phyloP scores from a whole-genome alignment of 371 early-diverging fungal species.

The Lichtheimia ornata region DNA sequence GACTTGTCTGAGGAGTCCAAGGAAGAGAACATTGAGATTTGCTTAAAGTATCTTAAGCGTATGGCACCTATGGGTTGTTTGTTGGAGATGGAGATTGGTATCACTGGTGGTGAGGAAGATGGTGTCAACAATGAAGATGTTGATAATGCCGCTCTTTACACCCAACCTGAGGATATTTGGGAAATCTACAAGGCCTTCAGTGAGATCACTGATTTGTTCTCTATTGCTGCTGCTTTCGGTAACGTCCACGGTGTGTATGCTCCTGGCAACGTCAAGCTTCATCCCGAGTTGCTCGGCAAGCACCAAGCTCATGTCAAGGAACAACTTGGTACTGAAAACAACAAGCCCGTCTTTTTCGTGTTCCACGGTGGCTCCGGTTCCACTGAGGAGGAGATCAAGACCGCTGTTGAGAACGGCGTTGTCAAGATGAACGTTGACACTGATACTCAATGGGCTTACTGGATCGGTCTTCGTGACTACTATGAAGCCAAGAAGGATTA shows the following conservation, averaged over 20 bases:
- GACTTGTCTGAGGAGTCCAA: conserved; percentile 91
- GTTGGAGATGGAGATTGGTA: conserved; percentile 95
- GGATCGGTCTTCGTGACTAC: conserved; percentile 72
- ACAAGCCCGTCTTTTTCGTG: conserved; percentile 89
- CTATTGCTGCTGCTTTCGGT: conserved; percentile 88
- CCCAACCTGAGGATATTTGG: conserved; percentile 92
- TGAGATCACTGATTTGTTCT: conserved; percentile 79
- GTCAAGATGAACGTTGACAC: conserved; percentile 96
- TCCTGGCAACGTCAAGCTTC: conserved; percentile 89
- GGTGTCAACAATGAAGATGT: conserved; percentile 92
- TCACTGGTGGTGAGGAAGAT: conserved; percentile 95
- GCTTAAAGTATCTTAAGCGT: conserved; percentile 86
- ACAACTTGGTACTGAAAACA: conserved; percentile 52
- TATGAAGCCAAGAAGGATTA: conserved; percentile 76
- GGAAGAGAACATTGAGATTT: conserved; percentile 88
- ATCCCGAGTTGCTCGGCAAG: conserved; percentile 87
- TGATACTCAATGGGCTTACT: conserved; percentile 83
- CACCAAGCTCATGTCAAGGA: conserved; percentile 82
- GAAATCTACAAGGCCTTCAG: conserved; percentile 85
- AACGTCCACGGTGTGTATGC: conserved; percentile 95
- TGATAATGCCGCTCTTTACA: conserved; percentile 86
- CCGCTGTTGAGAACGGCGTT: conserved; percentile 83
- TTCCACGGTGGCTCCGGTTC: conserved; percentile 96
- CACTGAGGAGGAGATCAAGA: conserved; percentile 78
- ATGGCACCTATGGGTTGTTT: conserved; percentile 82